Base-by-base conservation (phyloP, 768 basidiomycete genomes). In the Sarcodon aspratus region DNA sequence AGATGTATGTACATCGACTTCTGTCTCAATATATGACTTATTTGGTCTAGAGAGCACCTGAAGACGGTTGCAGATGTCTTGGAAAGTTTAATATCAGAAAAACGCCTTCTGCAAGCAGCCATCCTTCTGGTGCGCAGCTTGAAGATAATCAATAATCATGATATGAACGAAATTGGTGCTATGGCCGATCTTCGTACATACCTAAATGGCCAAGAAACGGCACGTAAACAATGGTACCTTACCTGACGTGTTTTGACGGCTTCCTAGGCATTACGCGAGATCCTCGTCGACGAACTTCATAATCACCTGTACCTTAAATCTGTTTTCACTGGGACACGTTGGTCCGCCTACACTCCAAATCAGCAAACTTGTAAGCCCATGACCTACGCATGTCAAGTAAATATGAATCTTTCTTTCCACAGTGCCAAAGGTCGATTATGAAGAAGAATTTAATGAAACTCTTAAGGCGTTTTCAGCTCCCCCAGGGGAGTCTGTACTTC, bases 251-350 rank as follows among this genome's bases (percentile, higher is more conserved):
- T 13, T 36, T 21, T 51, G 50, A 31, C 50, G 45, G 50, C 33
- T 45, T 49, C 33, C 1, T 57, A 97, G 95, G 84, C 88, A 9
- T 66, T 99, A 40, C 76, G 87, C 43, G 96, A 98, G 54, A 96
- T 98, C 48, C 68, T 99, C 50, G 72, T 94, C 7, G 96, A 99
- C 55, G 96, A 99, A 59, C 73, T 99, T 10, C 94, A 98, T 60
- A 90, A 82, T 55, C 96, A 99, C 65, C 67, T 99, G n/a, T 99
- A 96, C 65, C 78, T 99, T 51, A 96, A 95, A 59, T 89, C 86
- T 1, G 95, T 92, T 63, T 96, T 93, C 81, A 93, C 90, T 60
- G 95, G 98, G 55, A 77, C 82, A 6, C 80, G 95, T 32, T 99
- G 96, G 96, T 72, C 79, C 13, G 66, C 86, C 1, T 97, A 96